phyloP scores from a whole-genome alignment of 805 yeast species.

The Saccharomycopsis malanga region DNA sequence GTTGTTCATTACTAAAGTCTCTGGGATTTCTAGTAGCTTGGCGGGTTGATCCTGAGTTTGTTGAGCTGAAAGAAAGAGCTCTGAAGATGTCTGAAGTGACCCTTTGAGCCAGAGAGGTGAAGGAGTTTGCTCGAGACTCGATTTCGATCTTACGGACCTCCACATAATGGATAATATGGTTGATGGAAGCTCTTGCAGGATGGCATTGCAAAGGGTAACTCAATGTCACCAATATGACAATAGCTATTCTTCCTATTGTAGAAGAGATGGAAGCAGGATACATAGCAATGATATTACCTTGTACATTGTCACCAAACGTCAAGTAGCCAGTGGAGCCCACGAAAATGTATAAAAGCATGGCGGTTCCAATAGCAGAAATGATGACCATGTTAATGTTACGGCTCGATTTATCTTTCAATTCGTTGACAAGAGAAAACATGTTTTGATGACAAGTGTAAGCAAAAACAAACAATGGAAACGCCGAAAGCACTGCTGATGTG shows the following conservation, averaged over 20 bases:
- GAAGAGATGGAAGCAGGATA: slow-evolving; percentile 61
- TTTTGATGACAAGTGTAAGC: slow-evolving; percentile 96
- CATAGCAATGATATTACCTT: slow-evolving; percentile 74
- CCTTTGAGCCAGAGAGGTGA: slow-evolving; percentile 14
- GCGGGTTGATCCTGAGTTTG: not conserved
- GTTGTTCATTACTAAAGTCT: slow-evolving; percentile 2
- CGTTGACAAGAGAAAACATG: slow-evolving; percentile 84
- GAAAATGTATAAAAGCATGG: slow-evolving; percentile 53
- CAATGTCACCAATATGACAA: slow-evolving; percentile 69
- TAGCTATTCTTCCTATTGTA: slow-evolving; percentile 72
- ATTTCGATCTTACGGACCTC: slow-evolving; percentile 18
- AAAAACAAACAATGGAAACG: slow-evolving; percentile 88
- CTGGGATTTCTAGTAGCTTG: not conserved
- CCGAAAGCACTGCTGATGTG: slow-evolving; percentile 46
- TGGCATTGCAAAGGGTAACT: slow-evolving; percentile 90
- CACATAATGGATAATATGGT: slow-evolving; percentile 57
- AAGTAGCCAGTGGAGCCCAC: slow-evolving; percentile 82
- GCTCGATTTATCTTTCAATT: slow-evolving; percentile 53
- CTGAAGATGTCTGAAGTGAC: slow-evolving; percentile 18
- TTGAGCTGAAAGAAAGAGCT: slow-evolving; percentile 13
- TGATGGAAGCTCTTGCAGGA: slow-evolving; percentile 78
- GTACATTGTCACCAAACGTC: slow-evolving; percentile 76
- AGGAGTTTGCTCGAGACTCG: slow-evolving; percentile 19
- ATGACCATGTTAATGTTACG: slow-evolving; percentile 41
- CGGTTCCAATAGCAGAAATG: slow-evolving; percentile 46